These are phyloP conservation scores for Haemoproteus tartakovskyi DNA, from an alignment of 169 alveolate species.

Conservation along the genomic window DNA sequence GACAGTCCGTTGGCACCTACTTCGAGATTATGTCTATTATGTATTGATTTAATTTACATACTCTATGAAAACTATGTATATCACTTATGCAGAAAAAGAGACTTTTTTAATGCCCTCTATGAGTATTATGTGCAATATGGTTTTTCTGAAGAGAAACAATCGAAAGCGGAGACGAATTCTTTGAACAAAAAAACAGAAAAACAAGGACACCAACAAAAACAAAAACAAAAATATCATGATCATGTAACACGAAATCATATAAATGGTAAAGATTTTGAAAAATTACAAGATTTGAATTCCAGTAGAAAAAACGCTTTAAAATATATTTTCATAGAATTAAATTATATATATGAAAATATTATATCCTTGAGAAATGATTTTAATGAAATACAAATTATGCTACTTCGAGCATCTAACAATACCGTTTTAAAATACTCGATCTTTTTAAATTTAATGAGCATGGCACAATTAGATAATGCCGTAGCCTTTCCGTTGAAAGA, in stretches of 20 bases:
- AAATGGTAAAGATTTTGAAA: constrained; percentile 29
- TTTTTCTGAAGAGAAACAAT: not conserved
- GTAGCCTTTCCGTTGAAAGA: constrained; percentile 40
- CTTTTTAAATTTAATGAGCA: constrained; percentile 51
- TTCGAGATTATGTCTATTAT: constrained; percentile 38
- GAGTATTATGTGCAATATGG: constrained; percentile 10
- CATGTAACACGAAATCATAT: not conserved
- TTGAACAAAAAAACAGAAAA: not conserved
- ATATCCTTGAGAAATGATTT: constrained; percentile 41
- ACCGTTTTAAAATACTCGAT: constrained; percentile 43
- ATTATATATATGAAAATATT: constrained; percentile 46
- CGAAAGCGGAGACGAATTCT: not conserved
- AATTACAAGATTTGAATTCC: constrained; percentile 12
- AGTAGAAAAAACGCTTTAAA: constrained; percentile 13
- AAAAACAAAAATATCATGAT: not conserved
- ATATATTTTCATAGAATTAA: constrained; percentile 34
- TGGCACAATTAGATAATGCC: constrained; percentile 62
- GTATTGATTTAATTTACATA: constrained; percentile 56
- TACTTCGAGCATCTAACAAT: constrained; percentile 39
- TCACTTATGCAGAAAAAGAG: constrained; percentile 49
- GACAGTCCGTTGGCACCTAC: constrained; percentile 19
- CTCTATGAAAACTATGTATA: constrained; percentile 60
- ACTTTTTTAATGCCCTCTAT: constrained; percentile 28
- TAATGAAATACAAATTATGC: constrained; percentile 7
- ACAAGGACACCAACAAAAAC: not conserved